Evolutionary conservation across 2,329 filamentous ascomycete genomes (phyloP), one percentile per base, ranked within the genome.

Genomic region (Colletotrichum karsti): DNA sequence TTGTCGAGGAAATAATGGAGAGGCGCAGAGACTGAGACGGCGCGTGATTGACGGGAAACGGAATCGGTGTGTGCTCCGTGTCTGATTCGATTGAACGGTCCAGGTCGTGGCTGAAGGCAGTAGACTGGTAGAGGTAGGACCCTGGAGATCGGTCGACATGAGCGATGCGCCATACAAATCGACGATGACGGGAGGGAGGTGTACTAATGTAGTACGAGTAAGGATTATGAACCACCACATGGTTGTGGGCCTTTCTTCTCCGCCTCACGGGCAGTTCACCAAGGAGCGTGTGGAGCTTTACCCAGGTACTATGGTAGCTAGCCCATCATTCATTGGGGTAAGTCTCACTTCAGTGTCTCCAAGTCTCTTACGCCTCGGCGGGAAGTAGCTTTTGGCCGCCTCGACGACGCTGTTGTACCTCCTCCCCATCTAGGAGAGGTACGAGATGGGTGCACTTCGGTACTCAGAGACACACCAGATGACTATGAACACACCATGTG

Each of bases 151-250:
- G 60, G 41, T n/a, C 30, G 46, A 59, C 20, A 64, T 50, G 46
- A 67, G 24, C 54, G 65, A 68, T 68, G 60, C 46, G 22, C 65
- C 65, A 54, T 68, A 68, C 44, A 33, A 57, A 68, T 68, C 65
- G 53, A 30, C 65, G 53, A 68, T 68, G 65, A n/a, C n/a, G n/a
- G n/a, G n/a, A 58, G 30, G 46, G 44, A 64, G 37, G 24, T 65
- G 46, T 48, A 53, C 46, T 30, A 1, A n/a, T n/a, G n/a, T 3
- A 20, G 39, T 42, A 20, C 39, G 12, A n/a, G n/a, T n/a, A n/a
- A n/a, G n/a, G n/a, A n/a, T n/a, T n/a, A n/a, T 42, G 7, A 20
- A 30, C 39, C 46, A 58, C 60, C 65, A 64, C 53, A 65, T 68
- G 65, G 60, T 12, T 28, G 54, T 44, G 60, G 63, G 50, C 9